Evolutionary conservation across 768 basidiomycete genomes (phyloP).

Genomic region (Solioccasus polychromus): DNA sequence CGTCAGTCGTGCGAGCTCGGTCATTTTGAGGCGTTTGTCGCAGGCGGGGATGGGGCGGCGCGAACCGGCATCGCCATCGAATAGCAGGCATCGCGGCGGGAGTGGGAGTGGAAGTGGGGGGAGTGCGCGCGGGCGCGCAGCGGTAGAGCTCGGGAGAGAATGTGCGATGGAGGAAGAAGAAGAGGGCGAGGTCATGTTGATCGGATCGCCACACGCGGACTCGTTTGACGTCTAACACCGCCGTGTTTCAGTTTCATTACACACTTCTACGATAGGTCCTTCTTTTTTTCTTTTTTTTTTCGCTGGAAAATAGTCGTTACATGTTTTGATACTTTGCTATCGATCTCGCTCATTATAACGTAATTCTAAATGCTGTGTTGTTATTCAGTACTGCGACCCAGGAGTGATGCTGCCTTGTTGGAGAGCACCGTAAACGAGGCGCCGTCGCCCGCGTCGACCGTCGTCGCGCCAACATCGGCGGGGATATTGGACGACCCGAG

Average conservation of each 20-base stretch:
- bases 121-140: too few relatives aligned
- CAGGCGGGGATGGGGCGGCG: slow-evolving; percentile 12
- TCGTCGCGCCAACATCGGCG: slow-evolving; percentile 39
- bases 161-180: background rate
- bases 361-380: background rate
- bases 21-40: slow-evolving; percentile 23
- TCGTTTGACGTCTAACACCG: slow-evolving; percentile 1
- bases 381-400: slow-evolving; percentile 33
- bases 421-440: slow-evolving; percentile 51
- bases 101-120: background rate
- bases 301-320: too few relatives aligned
- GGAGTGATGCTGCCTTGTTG: slow-evolving; percentile 48
- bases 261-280: too few relatives aligned
- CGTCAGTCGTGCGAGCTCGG: slow-evolving; percentile 28
- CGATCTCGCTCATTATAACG: too few relatives aligned
- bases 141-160: slow-evolving; percentile 2
- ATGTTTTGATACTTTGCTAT: too few relatives aligned
- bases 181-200: slow-evolving; percentile 20
- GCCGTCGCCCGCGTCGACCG: slow-evolving; percentile 32
- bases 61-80: slow-evolving; percentile 1
- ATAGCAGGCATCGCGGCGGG: slow-evolving; percentile 1
- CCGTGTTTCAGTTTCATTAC: too few relatives aligned
- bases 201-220: slow-evolving; percentile 10
- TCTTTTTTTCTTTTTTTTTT: too few relatives aligned
- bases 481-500: slow-evolving; percentile 53